Base-by-base conservation (phyloP, 306 rosid genomes). In the Gastrolobium bilobum region DNA sequence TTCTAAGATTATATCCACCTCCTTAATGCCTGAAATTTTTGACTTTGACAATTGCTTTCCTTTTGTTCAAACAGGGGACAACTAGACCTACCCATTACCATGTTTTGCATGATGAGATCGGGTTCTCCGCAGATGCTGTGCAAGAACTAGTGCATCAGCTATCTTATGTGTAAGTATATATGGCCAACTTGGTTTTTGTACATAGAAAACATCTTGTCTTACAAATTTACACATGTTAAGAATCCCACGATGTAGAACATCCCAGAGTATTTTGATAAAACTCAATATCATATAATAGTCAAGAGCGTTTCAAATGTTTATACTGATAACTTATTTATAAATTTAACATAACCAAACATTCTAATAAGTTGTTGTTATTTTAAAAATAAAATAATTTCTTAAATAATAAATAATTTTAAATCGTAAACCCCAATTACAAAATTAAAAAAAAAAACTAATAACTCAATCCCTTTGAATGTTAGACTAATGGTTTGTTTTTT, bases 71-170 rank as follows among this genome's bases (percentile, higher is more conserved):
- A n/a, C 5, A 86, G 89, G 89, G 87, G 4, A 86, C 87, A 39
- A 76, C 47, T 67, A 75, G 85, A 11, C 89, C 89, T 52, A 86
- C 85, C 35, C 87, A 86, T 62, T 83, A 82, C 69, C 71, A 71
- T 58, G 85, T 86, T 37, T 64, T 86, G 30, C 59, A 67, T 39
- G 85, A 86, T 53, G 87, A 86, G 60, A 71, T 83, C 7, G 85
- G 87, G 0, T 86, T 86, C 73, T 43, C 85, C 9, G 62, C 85
- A 0, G 84, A 83, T 71, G 80, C 1, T 56, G 6, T 86, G 57
- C 89, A 86, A 50, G 84, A 82, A 67, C 11, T 86, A 5, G 89
- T 86, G 30, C 86, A 86, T 75, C 79, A 77, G 33, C 60, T 86
- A 4, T 82, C 64, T 34, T 86, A 78, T 64, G 81, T 76, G 86